Base-by-base conservation (phyloP, 1,284 basidiomycete species). In the Trametes pubescens region DNA sequence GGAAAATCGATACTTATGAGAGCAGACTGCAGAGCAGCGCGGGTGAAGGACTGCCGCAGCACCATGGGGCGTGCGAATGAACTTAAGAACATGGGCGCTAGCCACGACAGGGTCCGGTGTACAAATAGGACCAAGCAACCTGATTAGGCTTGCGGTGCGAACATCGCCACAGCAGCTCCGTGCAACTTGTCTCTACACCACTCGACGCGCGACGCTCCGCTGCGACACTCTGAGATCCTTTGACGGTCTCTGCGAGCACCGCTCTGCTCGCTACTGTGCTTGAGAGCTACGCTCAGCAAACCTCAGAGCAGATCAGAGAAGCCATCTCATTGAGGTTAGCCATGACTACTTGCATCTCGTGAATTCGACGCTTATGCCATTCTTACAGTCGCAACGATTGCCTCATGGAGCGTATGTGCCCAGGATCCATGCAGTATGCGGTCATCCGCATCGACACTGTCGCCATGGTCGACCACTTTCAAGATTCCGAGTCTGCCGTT, bases 371-470 rank as follows among this genome's bases (percentile, higher is more conserved):
- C 18, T 44, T 21, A 18, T 43, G 4, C 40, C 24, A 26, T 48
- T n/a, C 9, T 8, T 22, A 24, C 18, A 44, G 43, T 18, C 8
- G 18, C 8, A 48, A 9, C 24, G 5, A 4, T 4, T 22, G 21
- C 43, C 11, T 18, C 18, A 59, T 59, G 57, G 44, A 51, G 51
- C 57, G 57, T 24, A 11, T 59, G 4, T 52, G 49, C 22, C 57
- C 57, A 14, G 57, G 29, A 4, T 59, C 57, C 4, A 21, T 46
- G 11, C 57, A 59, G 22, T 59, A 59, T 52, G 62, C 57, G 2
- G 57, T 59, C 26, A 21, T 56, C n/a, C 57, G 53, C n/a, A 64
- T 59, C 34, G 53, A 64, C 16, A 57, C 62, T 1, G 48, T 56
- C 7, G 52, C 57, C 3, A 64, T 59, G 62, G 57, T 64, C 14